Evolutionary conservation across 2,329 filamentous ascomycete species (phyloP), one percentile per base, ranked within the genome.

Genomic region (Exophiala xenobiotica): DNA sequence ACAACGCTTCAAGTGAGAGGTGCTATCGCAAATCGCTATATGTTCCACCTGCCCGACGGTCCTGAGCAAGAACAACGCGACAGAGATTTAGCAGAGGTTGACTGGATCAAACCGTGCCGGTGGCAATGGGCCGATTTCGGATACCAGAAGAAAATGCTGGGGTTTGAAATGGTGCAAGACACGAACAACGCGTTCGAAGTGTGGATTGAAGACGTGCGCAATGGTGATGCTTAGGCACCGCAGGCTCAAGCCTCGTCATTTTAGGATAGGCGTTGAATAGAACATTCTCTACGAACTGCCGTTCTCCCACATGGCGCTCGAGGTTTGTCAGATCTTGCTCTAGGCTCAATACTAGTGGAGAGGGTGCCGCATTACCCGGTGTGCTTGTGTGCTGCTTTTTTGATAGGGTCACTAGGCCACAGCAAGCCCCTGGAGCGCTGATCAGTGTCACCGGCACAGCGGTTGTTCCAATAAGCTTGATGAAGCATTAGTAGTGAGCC

Each of bases 141-240:
- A 1, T 53, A 53, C 19, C 51, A 53, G 31, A 35, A 37, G 20
- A 40, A 53, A 39, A 39, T 53, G 31, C 9, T 49, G 33, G 51
- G 22, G 2, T 53, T 53, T 20, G 51, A 53, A 16, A 31, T 33
- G 5, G 46, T 49, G 19, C 24, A 27, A 4, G 44, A 52, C 19
- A 48, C 49, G 8, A 43, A 52, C 20, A 27, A 26, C 4, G 49
- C 49, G 6, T 52, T 52, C 12, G 44, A 52, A 16, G 47, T 43
- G 49, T 37, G 42, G 12, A 20, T 9, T 12, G 43, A 43, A 8
- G 22, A 29, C 27, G 27, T 14, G 3, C 42, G 31, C 29, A 20
- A 46, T 20, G 11, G 12, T 20, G 12, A 19, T 18, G 16, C 3
- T 12, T 18, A 39, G 14, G n/a, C 8, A 18, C 16, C 16, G 16